A percentile compares a stretch with the other conserved stretches of the same genome.
These are phyloP conservation scores for Aspergillus tanneri DNA, from an alignment of 2,329 filamentous ascomycete genomes.

Conservation along the genomic window DNA sequence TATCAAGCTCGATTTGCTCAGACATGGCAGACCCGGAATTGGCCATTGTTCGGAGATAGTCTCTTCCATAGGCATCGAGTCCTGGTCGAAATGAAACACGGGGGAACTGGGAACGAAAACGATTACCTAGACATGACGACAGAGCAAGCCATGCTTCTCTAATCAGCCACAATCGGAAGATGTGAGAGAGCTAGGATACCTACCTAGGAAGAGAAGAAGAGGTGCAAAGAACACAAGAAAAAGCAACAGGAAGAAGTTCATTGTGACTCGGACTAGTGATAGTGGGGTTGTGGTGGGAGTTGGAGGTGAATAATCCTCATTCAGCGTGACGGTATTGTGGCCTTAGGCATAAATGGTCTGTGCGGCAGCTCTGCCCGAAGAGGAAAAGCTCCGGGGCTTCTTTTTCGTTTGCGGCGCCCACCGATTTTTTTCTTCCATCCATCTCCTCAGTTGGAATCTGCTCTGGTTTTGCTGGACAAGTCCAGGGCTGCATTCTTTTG, in stretches of 20 bases:
- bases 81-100: slow-evolving; percentile 46
- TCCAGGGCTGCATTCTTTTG: slow-evolving; percentile 12
- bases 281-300: not conserved
- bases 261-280: slow-evolving; percentile 14
- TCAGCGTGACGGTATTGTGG: not conserved
- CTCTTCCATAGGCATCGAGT: slow-evolving; percentile 52
- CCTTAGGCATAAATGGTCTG: not conserved
- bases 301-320: not conserved
- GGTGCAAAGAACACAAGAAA: slow-evolving; percentile 41
- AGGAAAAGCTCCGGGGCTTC: slow-evolving; percentile 8
- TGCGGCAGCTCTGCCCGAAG: slow-evolving; percentile 5
- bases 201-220: slow-evolving; percentile 37
- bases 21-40: slow-evolving; percentile 55
- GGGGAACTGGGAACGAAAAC: slow-evolving; percentile 50
- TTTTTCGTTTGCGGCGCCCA: slow-evolving; percentile 9
- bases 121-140: slow-evolving; percentile 56
- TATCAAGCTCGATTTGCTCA: slow-evolving; percentile 63
- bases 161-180: slow-evolving; percentile 21
- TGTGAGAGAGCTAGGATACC: slow-evolving; percentile 12
- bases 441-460: slow-evolving; percentile 14
- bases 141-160: slow-evolving; percentile 51
- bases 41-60: slow-evolving; percentile 58
- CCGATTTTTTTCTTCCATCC: slow-evolving; percentile 17
- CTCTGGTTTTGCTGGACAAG: slow-evolving; percentile 33
- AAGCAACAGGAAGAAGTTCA: slow-evolving; percentile 38